Percentiles rank a stretch among this genome's conserved stretches.
These are phyloP conservation scores for Priceomyces haplophilus DNA, from an alignment of 805 yeast genomes.

Conservation along the genomic window DNA sequence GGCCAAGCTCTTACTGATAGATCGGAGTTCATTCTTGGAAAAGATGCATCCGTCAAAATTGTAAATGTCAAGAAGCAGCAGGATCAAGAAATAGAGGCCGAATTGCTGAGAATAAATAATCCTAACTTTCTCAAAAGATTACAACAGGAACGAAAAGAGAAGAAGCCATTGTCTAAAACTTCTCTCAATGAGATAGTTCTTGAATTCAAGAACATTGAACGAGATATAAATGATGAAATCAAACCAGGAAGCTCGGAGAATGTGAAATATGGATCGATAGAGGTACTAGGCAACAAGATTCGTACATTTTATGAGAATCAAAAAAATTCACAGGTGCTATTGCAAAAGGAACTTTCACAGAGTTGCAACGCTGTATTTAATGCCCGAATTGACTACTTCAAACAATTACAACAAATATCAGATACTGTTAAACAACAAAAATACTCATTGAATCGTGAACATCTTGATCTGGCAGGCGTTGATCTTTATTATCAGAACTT, in stretches of 20 bases:
- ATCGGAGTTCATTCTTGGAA: conserved; percentile 37
- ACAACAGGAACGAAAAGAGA: conserved; percentile 19
- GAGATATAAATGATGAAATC: conserved; percentile 22
- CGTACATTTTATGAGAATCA: conserved; percentile 41
- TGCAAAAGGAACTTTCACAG: conserved; percentile 49
- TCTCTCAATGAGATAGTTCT: conserved; percentile 34
- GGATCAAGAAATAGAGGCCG: conserved; percentile 20
- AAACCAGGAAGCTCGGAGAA: conserved; percentile 9
- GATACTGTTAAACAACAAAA: conserved; percentile 62
- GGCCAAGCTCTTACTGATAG: conserved; percentile 38
- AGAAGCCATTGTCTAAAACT: conserved; percentile 28
- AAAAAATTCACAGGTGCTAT: conserved; percentile 33
- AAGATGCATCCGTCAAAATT: conserved; percentile 19
- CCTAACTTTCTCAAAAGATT: conserved; percentile 22
- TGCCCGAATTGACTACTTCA: conserved; percentile 75
- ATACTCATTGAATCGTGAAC: conserved; percentile 13
- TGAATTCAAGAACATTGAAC: conserved; percentile 25
- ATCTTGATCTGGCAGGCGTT: conserved; percentile 10
- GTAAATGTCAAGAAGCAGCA: conserved; percentile 16
- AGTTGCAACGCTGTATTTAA: conserved; percentile 67
- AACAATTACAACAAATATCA: conserved; percentile 79
- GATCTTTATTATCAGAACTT: not conserved
- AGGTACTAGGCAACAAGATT: conserved; percentile 18
- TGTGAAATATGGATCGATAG: conserved; percentile 19
- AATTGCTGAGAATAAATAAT: conserved; percentile 25